Conservation (phyloP, 2,329 filamentous ascomycete species). For the Helminthosporium solani region DNA sequence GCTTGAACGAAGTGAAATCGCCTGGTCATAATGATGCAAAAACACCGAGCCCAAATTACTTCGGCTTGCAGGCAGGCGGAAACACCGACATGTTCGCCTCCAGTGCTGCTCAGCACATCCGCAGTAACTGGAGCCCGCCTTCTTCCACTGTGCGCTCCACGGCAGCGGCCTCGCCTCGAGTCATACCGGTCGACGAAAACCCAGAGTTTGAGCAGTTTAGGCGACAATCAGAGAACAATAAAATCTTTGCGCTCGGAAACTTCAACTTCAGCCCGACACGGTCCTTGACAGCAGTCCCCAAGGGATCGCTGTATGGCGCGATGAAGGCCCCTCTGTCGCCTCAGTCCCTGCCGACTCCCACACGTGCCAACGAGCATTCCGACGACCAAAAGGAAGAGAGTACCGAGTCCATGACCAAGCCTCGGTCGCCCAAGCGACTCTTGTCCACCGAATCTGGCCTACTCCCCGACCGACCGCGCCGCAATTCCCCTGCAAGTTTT, state of each 20-base stretch:
- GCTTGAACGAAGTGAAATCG: conserved; percentile 37
- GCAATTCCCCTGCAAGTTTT: conserved; percentile 51
- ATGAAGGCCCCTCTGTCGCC: conserved; percentile 37
- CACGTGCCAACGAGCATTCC: conserved; percentile 13
- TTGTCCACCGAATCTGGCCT: conserved; percentile 47
- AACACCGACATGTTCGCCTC: conserved; percentile 63
- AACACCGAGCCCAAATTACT: conserved; percentile 76
- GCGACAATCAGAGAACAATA: conserved; percentile 65
- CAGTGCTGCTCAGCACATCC: conserved; percentile 57
- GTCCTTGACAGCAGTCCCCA: conserved; percentile 28
- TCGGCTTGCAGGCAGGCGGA: conserved; percentile 70
- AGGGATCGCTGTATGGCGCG: conserved; percentile 23
- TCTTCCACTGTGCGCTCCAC: conserved; percentile 72
- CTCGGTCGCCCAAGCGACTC: conserved; percentile 52
- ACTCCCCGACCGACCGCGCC: conserved; percentile 46
- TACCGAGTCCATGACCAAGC: conserved; percentile 20
- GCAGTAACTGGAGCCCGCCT: conserved; percentile 73
- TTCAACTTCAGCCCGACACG: conserved; percentile 45
- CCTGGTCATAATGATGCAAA: conserved; percentile 33
- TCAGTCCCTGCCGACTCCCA: conserved; percentile 31
- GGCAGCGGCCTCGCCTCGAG: conserved; percentile 65
- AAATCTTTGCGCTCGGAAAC: conserved; percentile 41
- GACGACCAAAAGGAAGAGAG: conserved; percentile 24
- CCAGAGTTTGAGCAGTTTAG: conserved; percentile 80
- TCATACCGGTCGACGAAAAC: conserved; percentile 71